These are phyloP conservation scores for Wallacemonas sp. DNA, from an alignment of 208 protist species.

Conservation along the genomic window DNA sequence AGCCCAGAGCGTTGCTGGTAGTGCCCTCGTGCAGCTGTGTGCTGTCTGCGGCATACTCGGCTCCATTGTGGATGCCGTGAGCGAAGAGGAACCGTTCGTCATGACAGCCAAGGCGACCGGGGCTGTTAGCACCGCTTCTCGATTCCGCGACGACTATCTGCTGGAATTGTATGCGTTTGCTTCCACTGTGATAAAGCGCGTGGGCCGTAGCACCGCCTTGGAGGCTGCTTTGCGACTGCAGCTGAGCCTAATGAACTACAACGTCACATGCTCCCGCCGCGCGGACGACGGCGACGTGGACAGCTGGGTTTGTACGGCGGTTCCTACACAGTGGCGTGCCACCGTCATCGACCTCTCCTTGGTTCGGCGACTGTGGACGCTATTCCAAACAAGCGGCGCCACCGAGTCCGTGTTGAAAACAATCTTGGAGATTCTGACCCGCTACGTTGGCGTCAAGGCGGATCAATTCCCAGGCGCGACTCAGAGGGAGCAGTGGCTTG, in stretches of 20 bases:
- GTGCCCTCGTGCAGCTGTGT: constrained; percentile 14
- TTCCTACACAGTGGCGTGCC: constrained; percentile 24
- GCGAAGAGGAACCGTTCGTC: constrained; percentile 15
- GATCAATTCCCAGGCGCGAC: constrained; percentile 23
- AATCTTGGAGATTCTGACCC: constrained; percentile 24
- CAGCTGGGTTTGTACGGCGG: constrained; percentile 16
- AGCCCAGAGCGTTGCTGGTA: neutral
- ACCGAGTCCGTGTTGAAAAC: neutral
- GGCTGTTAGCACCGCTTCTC: constrained; percentile 25
- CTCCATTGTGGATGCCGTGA: constrained; percentile 25
- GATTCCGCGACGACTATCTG: constrained; percentile 52
- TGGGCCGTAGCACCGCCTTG: constrained; percentile 19
- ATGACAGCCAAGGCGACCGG: constrained; percentile 10
- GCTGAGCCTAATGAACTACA: constrained; percentile 24
- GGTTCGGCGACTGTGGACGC: constrained; percentile 25
- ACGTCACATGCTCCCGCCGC: constrained; percentile 24
- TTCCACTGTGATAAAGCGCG: constrained; percentile 28
- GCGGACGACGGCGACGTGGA: constrained; percentile 16
- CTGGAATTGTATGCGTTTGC: constrained; percentile 37
- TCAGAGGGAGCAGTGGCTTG: constrained; percentile 33
- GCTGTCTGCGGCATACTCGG: constrained; percentile 29
- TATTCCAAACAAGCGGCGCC: constrained; percentile 17
- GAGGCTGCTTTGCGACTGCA: constrained; percentile 22
- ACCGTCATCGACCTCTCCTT: constrained; percentile 27
- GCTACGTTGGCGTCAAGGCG: constrained; percentile 28